Evolutionary conservation across 2,329 filamentous ascomycete genomes (phyloP), one percentile per base, ranked within the genome.

Genomic region (Eurotiales sp.): DNA sequence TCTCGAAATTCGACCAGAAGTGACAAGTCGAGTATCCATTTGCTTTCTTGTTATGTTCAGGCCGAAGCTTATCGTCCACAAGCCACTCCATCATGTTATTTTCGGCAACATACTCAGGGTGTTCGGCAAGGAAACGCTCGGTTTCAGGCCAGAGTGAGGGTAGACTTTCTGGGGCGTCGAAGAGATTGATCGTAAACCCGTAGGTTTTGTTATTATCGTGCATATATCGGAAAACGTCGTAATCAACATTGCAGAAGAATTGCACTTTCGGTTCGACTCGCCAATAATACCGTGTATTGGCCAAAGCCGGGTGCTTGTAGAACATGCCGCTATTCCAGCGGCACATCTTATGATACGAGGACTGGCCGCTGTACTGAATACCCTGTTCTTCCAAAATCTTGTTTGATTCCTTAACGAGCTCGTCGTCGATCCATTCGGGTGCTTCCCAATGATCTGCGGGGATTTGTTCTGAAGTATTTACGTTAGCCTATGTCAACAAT

Each of bases 1-100:
- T 92, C 72, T 99, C 93, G 62, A 99, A 99, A 72, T 99, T 99
- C 63, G 86, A 93, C 93, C 93, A 99, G 77, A 99, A 99, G 71
- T 99, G 93, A 69, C 93, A 99, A 2, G 93, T 97, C 29, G 90
- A 95, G 76, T 96, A 99, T 29, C 93, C 93, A 62, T 95, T 87
- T 6, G 92, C 92, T 56, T 85, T 83, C 49, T 78, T 68, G 65
- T 90, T 89, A 69, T 95, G 87, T 12, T 89, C 82, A 1, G 92
- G 91, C 44, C 93, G 82, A 43, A 85, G 80, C 51, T 78, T 71
- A 55, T 81, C 83, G 68, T 99, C 93, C 1, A 85, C 88, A 55
- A 99, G 71, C 92, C 92, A 99, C 29, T 81, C 78, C 73, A 92
- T 82, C 52, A 93, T 91, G 66, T 90, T 96, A 70, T 95, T 90